These are phyloP conservation scores for Aspergillus phoenicis DNA, from an alignment of 2,329 filamentous ascomycete genomes.

Conservation along the genomic window DNA sequence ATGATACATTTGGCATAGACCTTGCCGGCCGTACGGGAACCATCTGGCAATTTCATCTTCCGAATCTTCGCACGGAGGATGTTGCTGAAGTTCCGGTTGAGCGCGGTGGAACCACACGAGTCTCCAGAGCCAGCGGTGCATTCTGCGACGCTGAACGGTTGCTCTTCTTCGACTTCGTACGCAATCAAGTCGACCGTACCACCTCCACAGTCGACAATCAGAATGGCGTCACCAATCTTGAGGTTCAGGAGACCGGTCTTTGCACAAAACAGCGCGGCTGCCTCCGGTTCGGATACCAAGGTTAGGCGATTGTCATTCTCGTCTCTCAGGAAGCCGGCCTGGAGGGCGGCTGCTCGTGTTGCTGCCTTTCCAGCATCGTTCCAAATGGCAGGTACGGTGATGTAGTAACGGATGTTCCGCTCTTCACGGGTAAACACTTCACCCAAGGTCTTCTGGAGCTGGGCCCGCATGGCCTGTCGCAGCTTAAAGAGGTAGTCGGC, in stretches of 20 bases:
- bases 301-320: slow-evolving; percentile 97
- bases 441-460: slow-evolving; percentile 92
- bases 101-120: slow-evolving; percentile 94
- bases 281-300: slow-evolving; percentile 93
- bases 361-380: slow-evolving; percentile 98
- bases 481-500: slow-evolving; percentile 99
- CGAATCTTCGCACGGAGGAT: slow-evolving; percentile 96
- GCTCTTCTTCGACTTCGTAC: slow-evolving; percentile 97
- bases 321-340: slow-evolving; percentile 93
- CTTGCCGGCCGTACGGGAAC: slow-evolving; percentile 94
- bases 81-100: slow-evolving; percentile 98
- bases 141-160: slow-evolving; percentile 93
- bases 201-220: slow-evolving; percentile 97
- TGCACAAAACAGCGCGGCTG: slow-evolving; percentile 94
- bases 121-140: slow-evolving; percentile 97
- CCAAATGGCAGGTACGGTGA: slow-evolving; percentile 99
- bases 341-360: slow-evolving; percentile 91
- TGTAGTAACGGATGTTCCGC: slow-evolving; percentile 94
- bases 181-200: slow-evolving; percentile 98
- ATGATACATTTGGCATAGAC: slow-evolving; percentile 99
- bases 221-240: slow-evolving; percentile 96
- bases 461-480: slow-evolving; percentile 92
- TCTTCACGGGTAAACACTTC: slow-evolving; percentile 98
- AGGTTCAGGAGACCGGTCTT: slow-evolving; percentile 95
- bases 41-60: slow-evolving; percentile 98